Base-by-base conservation (phyloP, 2,329 filamentous ascomycete species). In the Verticillium longisporum region DNA sequence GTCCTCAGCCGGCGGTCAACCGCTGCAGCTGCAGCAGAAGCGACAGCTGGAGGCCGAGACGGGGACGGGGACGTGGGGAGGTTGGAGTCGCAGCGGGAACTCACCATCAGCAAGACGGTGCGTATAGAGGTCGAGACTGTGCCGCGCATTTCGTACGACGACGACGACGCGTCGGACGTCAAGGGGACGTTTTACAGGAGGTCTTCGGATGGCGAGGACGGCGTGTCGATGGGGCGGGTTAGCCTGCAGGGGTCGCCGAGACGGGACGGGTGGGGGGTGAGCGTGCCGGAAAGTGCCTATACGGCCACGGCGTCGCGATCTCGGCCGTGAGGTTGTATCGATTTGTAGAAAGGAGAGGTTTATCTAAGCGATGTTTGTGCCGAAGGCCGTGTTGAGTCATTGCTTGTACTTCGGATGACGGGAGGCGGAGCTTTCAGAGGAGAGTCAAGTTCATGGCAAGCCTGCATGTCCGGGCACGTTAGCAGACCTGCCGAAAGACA, bases 111-210 rank as follows among this genome's bases (percentile, higher is more conserved):
- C 54, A 55, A 55, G 54, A 55, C 54, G 31, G 54, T 55, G 21
- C 32, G 15, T 11, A 33, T 55, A n/a, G 54, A 55, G 50, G 54
- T 55, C 26, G 32, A 55, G 31, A 33, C 54, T 11, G 54, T 14
- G 38, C 38, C 38, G 38, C 38, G 38, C 13, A 15, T 11, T 6
- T 41, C 38, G 38, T 41, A 15, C 33, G 87, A 90, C 61, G 83
- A 87, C 18, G 88, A 90, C 61, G 88, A 90, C 71, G 83, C 83
- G 55, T 31, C 26, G 4, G 26, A 31, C 26, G 85, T 89, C 66
- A 91, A 96, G 74, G 86, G 92, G 66, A 86, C 91, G 70, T 91
- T 91, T 54, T 78, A 97, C 66, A 92, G 97, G 87, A 87, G 89
- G 3, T 82, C 88, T 3, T 14, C 13, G 10, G 38, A 41, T n/a